Base-by-base conservation (phyloP, 495 filamentous ascomycete genomes). In the Rhypophila decipiens region DNA sequence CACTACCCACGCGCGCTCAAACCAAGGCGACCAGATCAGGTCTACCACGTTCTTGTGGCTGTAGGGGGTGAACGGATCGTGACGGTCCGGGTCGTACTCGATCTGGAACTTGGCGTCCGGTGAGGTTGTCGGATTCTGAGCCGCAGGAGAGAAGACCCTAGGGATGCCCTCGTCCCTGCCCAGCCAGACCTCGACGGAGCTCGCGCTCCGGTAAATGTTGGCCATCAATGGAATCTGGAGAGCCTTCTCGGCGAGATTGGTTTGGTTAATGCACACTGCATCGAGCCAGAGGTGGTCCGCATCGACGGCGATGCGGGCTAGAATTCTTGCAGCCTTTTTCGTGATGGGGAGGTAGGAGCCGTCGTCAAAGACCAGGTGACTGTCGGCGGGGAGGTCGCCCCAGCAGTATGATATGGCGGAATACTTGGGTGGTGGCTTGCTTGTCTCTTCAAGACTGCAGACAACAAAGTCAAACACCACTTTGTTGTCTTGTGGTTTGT, bases 251-350 rank as follows among this genome's bases (percentile, higher is more conserved):
- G 21, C n/a, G 18, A 23, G 13, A 39, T 52, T 34, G 29, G 39
- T 43, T 39, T 59, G 56, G 49, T 59, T 50, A 52, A 59, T 59
- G 52, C 56, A 58, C n/a, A 58, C 31, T 15, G 51, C 47, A 38
- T 58, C 55, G 22, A 55, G 36, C 51, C 51, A 58, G 22, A 58
- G 36, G 18, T 46, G 43, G 7, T 5, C 10, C 15, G n/a, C 20
- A 11, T 51, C 37, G 49, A 13, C 42, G 42, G 33, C 21, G 45
- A 27, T 4, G 41, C 48, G 43, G 15, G 24, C 13, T 7, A 36
- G 21, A 31, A 34, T 45, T 24, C 11, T 34, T n/a, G 29, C 43
- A 4, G 13, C 31, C 33, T 36, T 34, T 20, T 19, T 9, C 4
- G 44, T 24, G 21, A 36, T 38, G 17, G 33, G 29, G 11, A 46